phyloP scores from a whole-genome alignment of 1,284 basidiomycete genomes.

The Anthracocystis panici-leucophaei region DNA sequence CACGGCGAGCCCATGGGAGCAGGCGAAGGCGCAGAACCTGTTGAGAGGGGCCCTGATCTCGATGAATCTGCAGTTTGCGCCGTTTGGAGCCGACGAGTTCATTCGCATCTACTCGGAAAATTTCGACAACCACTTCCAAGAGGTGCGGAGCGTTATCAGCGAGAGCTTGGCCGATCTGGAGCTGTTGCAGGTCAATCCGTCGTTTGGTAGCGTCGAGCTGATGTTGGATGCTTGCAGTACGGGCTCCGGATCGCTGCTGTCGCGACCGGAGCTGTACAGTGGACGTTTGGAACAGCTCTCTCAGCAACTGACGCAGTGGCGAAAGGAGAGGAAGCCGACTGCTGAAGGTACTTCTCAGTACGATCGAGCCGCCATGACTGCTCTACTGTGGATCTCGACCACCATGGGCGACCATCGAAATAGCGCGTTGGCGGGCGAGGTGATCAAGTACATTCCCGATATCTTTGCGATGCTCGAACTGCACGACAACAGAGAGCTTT shows the following conservation, averaged over 20 bases:
- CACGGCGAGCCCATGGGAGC: constrained; percentile 55
- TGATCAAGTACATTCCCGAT: constrained; percentile 63
- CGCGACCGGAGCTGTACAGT: constrained; percentile 71
- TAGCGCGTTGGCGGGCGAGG: constrained; percentile 57
- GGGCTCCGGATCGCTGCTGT: constrained; percentile 73
- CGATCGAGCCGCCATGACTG: constrained; percentile 62
- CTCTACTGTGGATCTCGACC: constrained; percentile 63
- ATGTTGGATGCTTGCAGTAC: constrained; percentile 78
- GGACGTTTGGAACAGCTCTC: constrained; percentile 73
- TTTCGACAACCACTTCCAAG: constrained; percentile 67
- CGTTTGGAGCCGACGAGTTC: constrained; percentile 57
- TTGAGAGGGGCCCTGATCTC: constrained; percentile 50
- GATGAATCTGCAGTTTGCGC: constrained; percentile 51
- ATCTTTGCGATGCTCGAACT: constrained; percentile 67
- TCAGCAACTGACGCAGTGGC: constrained; percentile 61
- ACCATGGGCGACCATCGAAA: constrained; percentile 67
- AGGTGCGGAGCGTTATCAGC: constrained; percentile 70
- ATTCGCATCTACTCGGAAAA: constrained; percentile 61
- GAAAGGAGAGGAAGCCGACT: constrained; percentile 68
- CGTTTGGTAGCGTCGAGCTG: constrained; percentile 77
- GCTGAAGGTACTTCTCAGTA: constrained; percentile 69
- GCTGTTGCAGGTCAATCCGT: constrained; percentile 75
- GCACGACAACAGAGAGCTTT: constrained; percentile 67
- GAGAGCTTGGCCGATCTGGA: constrained; percentile 70
- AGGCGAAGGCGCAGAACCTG: constrained; percentile 74